Evolutionary conservation across 2,329 filamentous ascomycete genomes (phyloP).

Genomic region (Dothidotthia symphoricarpi): DNA sequence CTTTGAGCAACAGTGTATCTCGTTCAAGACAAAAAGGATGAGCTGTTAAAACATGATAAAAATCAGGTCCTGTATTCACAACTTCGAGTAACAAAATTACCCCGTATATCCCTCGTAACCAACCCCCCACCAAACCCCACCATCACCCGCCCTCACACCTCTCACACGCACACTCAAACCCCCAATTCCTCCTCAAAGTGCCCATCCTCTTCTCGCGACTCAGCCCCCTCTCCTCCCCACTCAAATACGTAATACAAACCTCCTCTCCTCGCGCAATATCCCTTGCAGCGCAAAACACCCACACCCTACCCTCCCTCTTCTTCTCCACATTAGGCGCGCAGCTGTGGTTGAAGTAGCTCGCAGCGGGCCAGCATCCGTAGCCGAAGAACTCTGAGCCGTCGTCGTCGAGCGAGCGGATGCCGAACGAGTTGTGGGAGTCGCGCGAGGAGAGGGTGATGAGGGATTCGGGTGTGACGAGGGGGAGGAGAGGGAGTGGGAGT

Average conservation of each 20-base stretch:
- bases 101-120: too few species aligned
- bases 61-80: too few species aligned
- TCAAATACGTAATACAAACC: slow-evolving; percentile 51
- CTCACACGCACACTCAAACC: slow-evolving; percentile 47
- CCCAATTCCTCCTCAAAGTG: slow-evolving; percentile 45
- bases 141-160: slow-evolving; percentile 31
- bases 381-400: slow-evolving; percentile 51
- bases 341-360: slow-evolving; percentile 52
- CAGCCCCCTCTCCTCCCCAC: slow-evolving; percentile 48
- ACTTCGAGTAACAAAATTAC: too few species aligned
- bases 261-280: slow-evolving; percentile 44
- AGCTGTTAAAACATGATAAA: too few species aligned
- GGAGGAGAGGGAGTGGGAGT: slow-evolving; percentile 39
- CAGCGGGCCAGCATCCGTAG: slow-evolving; percentile 48
- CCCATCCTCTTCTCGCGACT: slow-evolving; percentile 37
- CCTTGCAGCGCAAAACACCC: slow-evolving; percentile 42
- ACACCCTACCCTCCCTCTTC: slow-evolving; percentile 41
- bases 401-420: slow-evolving; percentile 46
- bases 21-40: too few species aligned
- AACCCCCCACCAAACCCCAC: too few species aligned
- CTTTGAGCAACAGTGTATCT: too few species aligned
- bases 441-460: slow-evolving; percentile 40
- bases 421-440: slow-evolving; percentile 50
- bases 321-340: slow-evolving; percentile 48
- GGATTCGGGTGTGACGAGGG: slow-evolving; percentile 33